A percentile compares a stretch with the other conserved stretches of the same genome.
phyloP scores from a whole-genome alignment of 257 asterid genomes.

The Lantana camara region DNA sequence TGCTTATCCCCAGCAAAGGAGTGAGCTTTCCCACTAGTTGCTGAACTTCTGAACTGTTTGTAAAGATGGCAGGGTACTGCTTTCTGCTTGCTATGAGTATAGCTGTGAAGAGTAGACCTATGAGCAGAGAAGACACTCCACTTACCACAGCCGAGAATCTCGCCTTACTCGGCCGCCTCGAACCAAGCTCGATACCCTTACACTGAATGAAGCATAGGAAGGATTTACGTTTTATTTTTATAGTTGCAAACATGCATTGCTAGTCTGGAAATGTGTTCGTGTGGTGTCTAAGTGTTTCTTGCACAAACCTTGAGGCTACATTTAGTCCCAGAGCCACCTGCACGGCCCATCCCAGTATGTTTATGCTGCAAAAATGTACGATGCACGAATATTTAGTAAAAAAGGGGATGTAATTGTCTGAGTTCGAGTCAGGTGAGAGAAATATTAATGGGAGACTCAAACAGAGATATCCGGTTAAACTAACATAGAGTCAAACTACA shows the following conservation, averaged over 20 bases:
- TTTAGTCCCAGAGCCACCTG: slow-evolving; percentile 47
- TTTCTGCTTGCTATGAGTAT: slow-evolving; percentile 30
- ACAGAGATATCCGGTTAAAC: no score
- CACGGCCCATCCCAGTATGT: slow-evolving; percentile 46
- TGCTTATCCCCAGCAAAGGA: slow-evolving; percentile 49
- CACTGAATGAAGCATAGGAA: slow-evolving; percentile 31
- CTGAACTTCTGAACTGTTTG: slow-evolving; percentile 36
- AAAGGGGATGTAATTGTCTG: no score
- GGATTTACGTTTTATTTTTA: not conserved
- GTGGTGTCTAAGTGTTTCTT: not conserved
- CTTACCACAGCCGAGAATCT: slow-evolving; percentile 45
- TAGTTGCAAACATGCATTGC: not conserved
- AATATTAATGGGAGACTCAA: no score
- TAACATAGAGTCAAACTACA: no score
- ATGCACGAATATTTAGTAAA: no score
- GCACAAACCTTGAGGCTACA: slow-evolving; percentile 48
- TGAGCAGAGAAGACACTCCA: slow-evolving; percentile 35
- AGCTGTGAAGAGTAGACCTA: slow-evolving; percentile 37
- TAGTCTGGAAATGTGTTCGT: not conserved
- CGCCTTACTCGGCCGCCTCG: slow-evolving; percentile 41
- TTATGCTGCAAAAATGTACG: slow-evolving; percentile 37
- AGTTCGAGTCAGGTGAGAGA: no score
- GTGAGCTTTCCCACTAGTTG: slow-evolving; percentile 47
- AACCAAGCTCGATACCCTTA: slow-evolving; percentile 57
- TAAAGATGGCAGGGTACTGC: slow-evolving; percentile 47